Base-by-base conservation (phyloP, 2,329 filamentous ascomycete species). In the Xylaria sp. region DNA sequence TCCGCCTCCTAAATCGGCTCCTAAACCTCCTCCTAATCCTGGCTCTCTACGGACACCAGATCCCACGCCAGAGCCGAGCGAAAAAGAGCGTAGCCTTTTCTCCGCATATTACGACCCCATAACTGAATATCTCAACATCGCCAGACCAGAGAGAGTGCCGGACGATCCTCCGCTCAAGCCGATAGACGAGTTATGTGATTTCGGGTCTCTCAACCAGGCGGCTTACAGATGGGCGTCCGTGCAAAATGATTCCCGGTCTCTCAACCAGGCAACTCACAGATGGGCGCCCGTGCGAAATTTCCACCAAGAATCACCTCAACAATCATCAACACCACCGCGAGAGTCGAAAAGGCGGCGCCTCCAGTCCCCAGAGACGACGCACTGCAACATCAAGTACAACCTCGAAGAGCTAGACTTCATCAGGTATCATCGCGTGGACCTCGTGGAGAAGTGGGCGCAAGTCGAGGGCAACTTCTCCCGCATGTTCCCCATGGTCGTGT, bases 371-470 rank as follows among this genome's bases (percentile, higher is more conserved):
- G 57, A 72, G 21, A 21, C 54, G 4, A 19, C 67, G 0, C 78
- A 79, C 59, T 74, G 71, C 69, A 79, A 79, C 63, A 65, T 76
- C 57, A 78, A 78, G 63, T 79, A 79, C 59, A 34, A 65, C 0
- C 34, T 68, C 6, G 76, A 79, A 53, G 75, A 79, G 67, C 60
- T 53, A 1, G 74, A 78, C 58, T 79, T 62, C 60, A 76, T 78
- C 45, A 73, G 77, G 3, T 79, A 77, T 45, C 72, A 73, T 8
- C 73, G 72, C 17, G 68, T 74, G 14, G 77, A 79, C 57, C 54
- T 65, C 45, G 71, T 67, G 11, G 50, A 67, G 7, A 51, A 68
- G 8, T 79, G 77, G 78, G 27, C 67, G 0, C 56, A 69, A 3
- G 65, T 75, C 19, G 60, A 66, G n/a, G 1, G 12, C 0, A 64